Percentiles rank a stretch among this genome's conserved stretches.
Evolutionary conservation across 2,329 filamentous ascomycete species (phyloP).

Genomic region (Xylaria sp.): DNA sequence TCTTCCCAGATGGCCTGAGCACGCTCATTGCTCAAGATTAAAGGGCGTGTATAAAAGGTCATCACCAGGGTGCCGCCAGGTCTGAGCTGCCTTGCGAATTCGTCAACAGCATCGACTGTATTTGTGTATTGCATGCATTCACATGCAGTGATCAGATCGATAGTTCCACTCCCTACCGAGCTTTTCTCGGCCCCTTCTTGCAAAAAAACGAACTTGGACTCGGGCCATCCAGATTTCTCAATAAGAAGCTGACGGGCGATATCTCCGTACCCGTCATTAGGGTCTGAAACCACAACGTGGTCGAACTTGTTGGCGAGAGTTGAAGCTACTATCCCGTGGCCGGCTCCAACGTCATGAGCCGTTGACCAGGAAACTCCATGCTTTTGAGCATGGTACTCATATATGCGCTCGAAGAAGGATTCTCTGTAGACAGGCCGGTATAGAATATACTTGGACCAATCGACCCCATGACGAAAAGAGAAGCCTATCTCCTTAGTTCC

Average conservation of each 20-base stretch:
- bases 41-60: constrained; percentile 39
- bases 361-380: constrained; percentile 15
- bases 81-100: constrained; percentile 43
- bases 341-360: constrained; percentile 41
- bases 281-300: constrained; percentile 45
- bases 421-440: constrained; percentile 37
- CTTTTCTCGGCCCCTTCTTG: constrained; percentile 45
- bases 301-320: constrained; percentile 37
- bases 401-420: constrained; percentile 42
- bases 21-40: constrained; percentile 31
- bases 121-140: constrained; percentile 47
- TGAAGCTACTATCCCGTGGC: constrained; percentile 38
- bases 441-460: constrained; percentile 39
- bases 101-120: constrained; percentile 34
- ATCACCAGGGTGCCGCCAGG: constrained; percentile 43
- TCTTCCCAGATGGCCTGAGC: constrained; percentile 30
- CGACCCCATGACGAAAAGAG: constrained; percentile 21
- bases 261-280: constrained; percentile 41
- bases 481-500: constrained; percentile 26
- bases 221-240: constrained; percentile 30
- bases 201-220: constrained; percentile 42
- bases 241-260: constrained; percentile 40
- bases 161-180: constrained; percentile 35
- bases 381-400: constrained; percentile 37
- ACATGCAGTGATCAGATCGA: constrained; percentile 43